Evolutionary conservation across 768 basidiomycete genomes (phyloP), one percentile per base, ranked within the genome.

Genomic region (Mycena venus): DNA sequence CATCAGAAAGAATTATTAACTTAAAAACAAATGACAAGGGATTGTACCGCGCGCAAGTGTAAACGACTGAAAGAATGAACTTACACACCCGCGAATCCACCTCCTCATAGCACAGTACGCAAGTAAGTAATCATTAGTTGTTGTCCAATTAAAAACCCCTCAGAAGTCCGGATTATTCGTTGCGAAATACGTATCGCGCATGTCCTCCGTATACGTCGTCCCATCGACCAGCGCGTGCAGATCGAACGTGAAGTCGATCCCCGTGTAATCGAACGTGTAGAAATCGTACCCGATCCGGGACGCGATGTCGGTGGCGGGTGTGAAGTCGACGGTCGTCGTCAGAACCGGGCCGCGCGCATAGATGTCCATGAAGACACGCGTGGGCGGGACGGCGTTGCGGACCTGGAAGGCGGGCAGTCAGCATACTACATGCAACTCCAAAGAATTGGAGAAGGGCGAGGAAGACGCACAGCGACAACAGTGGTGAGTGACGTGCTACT

Each of bases 161-260:
- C 58, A 70, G 27, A 70, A 70, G 49, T 70, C 68, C 68, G 68
- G 68, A 51, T 38, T 78, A 40, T 79, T 83, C 58, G 80, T 82
- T 31, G 83, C 72, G 53, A 79, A 77, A 19, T 80, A 68, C 10
- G 82, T 79, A 60, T 77, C 74, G 53, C 68, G 80, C 69, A 83
- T 82, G 71, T 84, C 82, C 58, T 80, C 78, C 29, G 78, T 79
- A 44, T 83, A 82, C n/a, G 74, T 75, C 25, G 62, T 82, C 56
- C 83, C 83, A 56, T 82, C 74, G 25, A 75, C 70, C 40, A 78
- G 63, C 36, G 78, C 79, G 56, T 80, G 71, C 40, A 85, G 71
- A 72, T 85, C 84, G 31, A 83, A 67, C 19, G 81, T 81, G 9
- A 84, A 69, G 65, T 83, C 80, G 61, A 78, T 79, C 15, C 81